Conservation (phyloP, 257 asterid species). For the Marsdenia floribunda region DNA sequence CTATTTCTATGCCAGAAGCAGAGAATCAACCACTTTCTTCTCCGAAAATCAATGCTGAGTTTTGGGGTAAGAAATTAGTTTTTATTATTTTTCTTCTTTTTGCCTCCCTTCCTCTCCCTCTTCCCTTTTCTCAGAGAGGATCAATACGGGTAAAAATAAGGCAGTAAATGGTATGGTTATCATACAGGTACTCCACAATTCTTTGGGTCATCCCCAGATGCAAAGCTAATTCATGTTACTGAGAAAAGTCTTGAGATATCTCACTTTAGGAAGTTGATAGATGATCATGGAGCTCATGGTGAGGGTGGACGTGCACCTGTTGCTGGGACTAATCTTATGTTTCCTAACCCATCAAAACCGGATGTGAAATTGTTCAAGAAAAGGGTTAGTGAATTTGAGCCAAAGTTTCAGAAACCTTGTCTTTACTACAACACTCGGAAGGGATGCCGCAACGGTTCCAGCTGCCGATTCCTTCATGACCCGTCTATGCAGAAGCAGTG, state of each 20-base stretch:
- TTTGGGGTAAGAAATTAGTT: not conserved
- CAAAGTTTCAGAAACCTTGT: conserved; percentile 21
- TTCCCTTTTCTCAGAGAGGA: not conserved
- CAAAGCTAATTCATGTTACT: conserved; percentile 2
- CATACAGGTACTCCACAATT: conserved; percentile 8
- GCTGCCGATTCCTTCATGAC: conserved; percentile 31
- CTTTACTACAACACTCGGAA: conserved; percentile 15
- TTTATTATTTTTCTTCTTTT: not conserved
- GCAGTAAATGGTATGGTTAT: conserved; percentile 1
- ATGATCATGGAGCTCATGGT: conserved; percentile 24
- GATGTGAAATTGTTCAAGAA: conserved; percentile 13
- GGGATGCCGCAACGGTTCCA: conserved; percentile 38
- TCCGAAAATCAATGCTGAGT: not conserved
- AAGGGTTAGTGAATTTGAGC: conserved; percentile 3
- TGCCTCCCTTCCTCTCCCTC: not conserved
- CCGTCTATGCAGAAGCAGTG: conserved; percentile 8
- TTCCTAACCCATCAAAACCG: conserved; percentile 16
- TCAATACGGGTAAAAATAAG: not conserved
- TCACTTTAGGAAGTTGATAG: conserved; percentile 13
- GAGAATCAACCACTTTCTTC: not conserved
- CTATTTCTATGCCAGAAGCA: not conserved
- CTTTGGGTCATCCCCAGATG: conserved; percentile 13
- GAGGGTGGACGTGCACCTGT: conserved; percentile 1
- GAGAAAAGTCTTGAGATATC: conserved; percentile 7
- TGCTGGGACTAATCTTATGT: conserved; percentile 12